phyloP scores from a whole-genome alignment of 169 alveolate genomes.

The Plasmodium sp. region DNA sequence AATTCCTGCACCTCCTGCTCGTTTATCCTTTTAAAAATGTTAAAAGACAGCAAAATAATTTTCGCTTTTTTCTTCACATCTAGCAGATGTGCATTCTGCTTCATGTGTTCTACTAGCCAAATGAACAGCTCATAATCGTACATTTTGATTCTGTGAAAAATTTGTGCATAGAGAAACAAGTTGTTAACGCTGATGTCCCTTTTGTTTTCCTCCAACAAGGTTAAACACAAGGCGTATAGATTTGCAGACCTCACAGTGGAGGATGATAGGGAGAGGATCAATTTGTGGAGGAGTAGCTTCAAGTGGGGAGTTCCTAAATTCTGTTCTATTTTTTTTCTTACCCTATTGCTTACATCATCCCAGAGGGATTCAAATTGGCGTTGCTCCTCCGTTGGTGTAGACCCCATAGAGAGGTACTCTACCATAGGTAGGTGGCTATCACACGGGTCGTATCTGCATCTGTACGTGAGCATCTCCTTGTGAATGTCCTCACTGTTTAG shows the following conservation, averaged over 20 bases:
- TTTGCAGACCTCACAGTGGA: slow-evolving; percentile 1
- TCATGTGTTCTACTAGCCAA: slow-evolving; percentile 2
- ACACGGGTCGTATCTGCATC: background rate
- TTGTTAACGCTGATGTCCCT: slow-evolving; percentile 2
- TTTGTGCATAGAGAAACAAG: slow-evolving; percentile 25
- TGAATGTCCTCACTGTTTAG: background rate
- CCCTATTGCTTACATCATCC: slow-evolving; percentile 15
- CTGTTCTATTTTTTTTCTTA: slow-evolving; percentile 27
- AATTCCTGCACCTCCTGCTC: background rate
- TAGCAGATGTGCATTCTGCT: slow-evolving; percentile 4
- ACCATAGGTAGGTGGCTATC: background rate
- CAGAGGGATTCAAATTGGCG: background rate
- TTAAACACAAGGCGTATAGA: slow-evolving; percentile 8
- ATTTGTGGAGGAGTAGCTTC: slow-evolving; percentile 21
- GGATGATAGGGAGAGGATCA: slow-evolving; percentile 13
- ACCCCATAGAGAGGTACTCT: background rate
- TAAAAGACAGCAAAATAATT: slow-evolving; percentile 11
- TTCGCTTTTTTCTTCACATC: slow-evolving; percentile 25
- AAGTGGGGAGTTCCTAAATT: slow-evolving; percentile 7
- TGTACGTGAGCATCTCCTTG: background rate
- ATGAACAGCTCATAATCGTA: slow-evolving; percentile 18
- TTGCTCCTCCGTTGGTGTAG: background rate
- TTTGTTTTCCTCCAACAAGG: background rate
- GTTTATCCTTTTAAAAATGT: slow-evolving; percentile 32
- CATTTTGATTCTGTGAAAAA: slow-evolving; percentile 2